phyloP scores from a whole-genome alignment of 148 eudicot genomes.

The Cornus controversa region DNA sequence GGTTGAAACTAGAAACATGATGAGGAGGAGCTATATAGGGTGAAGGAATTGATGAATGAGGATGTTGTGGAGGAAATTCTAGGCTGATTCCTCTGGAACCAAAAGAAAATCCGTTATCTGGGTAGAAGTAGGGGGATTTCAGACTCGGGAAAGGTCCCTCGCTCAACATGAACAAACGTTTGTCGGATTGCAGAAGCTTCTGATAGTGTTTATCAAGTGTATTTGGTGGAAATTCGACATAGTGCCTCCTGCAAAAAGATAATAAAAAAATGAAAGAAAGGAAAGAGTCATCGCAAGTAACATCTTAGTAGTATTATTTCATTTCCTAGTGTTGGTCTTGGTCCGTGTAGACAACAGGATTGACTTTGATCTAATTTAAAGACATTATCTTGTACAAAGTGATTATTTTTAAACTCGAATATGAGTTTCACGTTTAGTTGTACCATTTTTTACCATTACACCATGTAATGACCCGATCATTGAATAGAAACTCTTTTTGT shows the following conservation, averaged over 20 bases:
- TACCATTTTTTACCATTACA: too few species aligned
- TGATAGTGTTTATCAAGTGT: constrained; percentile 35
- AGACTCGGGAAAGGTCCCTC: constrained; percentile 30
- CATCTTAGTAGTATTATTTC: too few species aligned
- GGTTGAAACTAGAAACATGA: not conserved
- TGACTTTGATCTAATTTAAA: too few species aligned
- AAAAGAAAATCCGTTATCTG: constrained; percentile 3
- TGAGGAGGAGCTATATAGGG: not conserved
- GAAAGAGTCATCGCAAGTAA: too few species aligned
- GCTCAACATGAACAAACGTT: constrained; percentile 22
- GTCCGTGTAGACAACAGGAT: too few species aligned
- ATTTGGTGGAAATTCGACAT: constrained; percentile 29
- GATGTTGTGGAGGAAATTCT: not conserved
- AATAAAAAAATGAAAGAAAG: too few species aligned
- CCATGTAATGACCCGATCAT: too few species aligned
- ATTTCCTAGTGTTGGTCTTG: too few species aligned
- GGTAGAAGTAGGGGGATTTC: constrained; percentile 11
- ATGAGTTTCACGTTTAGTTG: too few species aligned
- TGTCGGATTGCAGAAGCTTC: constrained; percentile 34
- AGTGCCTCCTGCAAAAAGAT: constrained; percentile 27
- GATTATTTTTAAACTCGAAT: too few species aligned
- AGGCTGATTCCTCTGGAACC: not conserved
- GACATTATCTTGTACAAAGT: too few species aligned
- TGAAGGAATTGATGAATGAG: not conserved
- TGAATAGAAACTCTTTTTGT: too few species aligned